Evolutionary conservation across 2,329 filamentous ascomycete species (phyloP), one percentile per base, ranked within the genome.

Genomic region (Fusarium burgessii): DNA sequence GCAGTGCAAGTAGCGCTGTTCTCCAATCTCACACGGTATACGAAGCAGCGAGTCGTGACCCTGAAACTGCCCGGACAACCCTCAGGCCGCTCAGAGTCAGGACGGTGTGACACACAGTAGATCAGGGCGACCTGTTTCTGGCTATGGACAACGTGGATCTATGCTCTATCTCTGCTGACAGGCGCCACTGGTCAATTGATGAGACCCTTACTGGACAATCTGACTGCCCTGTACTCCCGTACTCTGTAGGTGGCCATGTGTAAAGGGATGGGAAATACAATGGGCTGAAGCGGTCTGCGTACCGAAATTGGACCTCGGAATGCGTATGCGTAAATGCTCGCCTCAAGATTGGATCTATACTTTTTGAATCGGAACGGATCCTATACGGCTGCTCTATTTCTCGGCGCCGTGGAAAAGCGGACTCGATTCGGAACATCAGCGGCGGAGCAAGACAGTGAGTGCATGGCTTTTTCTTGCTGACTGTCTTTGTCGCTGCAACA

Each of bases 221-320:
- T 23, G 33, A 50, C 36, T 29, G 23, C 23, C 23, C 23, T 23
- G 23, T 29, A 29, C 29, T 29, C 29, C 29, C 3, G 29, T 29
- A 29, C 29, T 29, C 29, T 29, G 29, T 29, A 29, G 29, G 45
- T 23, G 46, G 54, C 58, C 72, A 68, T 56, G 70, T 72, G 70
- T 60, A 61, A 55, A 49, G 45, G 54, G 27, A 18, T 15, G 33
- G 23, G 56, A 56, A 59, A 32, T 45, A 25, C 25, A 49, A 32
- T 49, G 20, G 29, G 11, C 35, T 46, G 20, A 62, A 51, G 47
- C 62, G 62, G 38, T 60, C 52, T 56, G 61, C 56, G 62, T 73
- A 64, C 70, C 73, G 73, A 75, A 68, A 76, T 75, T 75, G 52
- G 66, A 49, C 47, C 57, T 50, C 54, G 68, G 68, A 51, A 71